Percentiles rank a stretch among this genome's conserved stretches.
Evolutionary conservation across 116 monocot species (phyloP).

Genomic region (Trichopus zeylanicus): DNA sequence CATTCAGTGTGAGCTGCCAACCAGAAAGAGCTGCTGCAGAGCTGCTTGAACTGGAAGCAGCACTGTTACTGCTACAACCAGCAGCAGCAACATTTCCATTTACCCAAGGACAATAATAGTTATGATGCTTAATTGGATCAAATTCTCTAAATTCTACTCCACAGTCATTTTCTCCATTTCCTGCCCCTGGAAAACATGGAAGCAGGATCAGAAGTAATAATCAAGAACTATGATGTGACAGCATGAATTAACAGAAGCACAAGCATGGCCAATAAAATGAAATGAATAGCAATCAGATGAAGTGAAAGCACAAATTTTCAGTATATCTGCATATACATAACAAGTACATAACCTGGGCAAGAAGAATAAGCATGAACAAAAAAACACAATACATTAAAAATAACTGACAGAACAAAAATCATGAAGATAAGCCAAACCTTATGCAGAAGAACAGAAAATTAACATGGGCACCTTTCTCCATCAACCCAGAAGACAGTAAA

Average conservation of each 20-base stretch:
- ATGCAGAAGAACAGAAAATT: too few species aligned
- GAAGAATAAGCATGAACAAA: too few species aligned
- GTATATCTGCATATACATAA: too few species aligned
- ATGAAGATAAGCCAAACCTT: too few species aligned
- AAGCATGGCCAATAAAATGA: too few species aligned
- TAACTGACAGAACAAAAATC: too few species aligned
- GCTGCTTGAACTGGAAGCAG: conserved; percentile 33
- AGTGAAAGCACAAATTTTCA: too few species aligned
- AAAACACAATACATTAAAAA: too few species aligned
- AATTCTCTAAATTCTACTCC: conserved; percentile 21
- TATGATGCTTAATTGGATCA: conserved; percentile 30
- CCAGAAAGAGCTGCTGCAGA: conserved; percentile 43
- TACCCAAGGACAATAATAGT: conserved; percentile 82
- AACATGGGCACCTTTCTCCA: too few species aligned
- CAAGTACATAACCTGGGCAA: too few species aligned
- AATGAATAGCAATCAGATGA: background rate
- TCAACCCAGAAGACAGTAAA: too few species aligned
- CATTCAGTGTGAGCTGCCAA: conserved; percentile 92
- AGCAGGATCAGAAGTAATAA: background rate
- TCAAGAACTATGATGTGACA: background rate
- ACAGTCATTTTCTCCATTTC: conserved; percentile 32
- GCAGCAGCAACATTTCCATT: conserved; percentile 84
- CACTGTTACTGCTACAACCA: conserved; percentile 32
- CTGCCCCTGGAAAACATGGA: conserved; percentile 6
- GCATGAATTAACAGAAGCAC: too few species aligned